Conservation (phyloP, 768 basidiomycete genomes). For the Serendipita indica region DNA sequence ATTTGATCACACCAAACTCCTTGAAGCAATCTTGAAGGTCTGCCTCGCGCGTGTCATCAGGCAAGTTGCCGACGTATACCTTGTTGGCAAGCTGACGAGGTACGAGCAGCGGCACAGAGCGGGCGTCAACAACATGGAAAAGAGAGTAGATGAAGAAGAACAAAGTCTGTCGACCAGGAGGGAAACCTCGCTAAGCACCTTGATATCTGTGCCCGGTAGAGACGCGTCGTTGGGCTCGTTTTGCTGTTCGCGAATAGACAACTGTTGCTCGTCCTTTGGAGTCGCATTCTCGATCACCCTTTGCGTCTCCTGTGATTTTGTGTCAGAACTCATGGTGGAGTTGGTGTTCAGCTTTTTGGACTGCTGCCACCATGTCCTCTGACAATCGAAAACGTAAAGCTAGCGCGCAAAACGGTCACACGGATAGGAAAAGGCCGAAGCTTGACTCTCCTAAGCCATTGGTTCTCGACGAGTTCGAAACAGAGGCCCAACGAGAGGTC, state of each 20-base stretch:
- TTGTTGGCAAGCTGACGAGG: constrained; percentile 78
- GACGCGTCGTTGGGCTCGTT: neutral
- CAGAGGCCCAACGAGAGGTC: constrained; percentile 83
- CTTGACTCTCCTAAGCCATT: constrained; percentile 54
- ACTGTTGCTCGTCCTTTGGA: too few relatives aligned
- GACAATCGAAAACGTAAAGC: neutral
- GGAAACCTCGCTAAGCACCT: neutral
- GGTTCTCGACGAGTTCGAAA: constrained; percentile 87
- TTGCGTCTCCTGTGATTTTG: too few relatives aligned
- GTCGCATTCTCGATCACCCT: too few relatives aligned
- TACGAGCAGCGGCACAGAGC: constrained; percentile 45
- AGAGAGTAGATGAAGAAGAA: constrained; percentile 34
- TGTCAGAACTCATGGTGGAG: neutral
- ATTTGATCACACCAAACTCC: constrained; percentile 59
- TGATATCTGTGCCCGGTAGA: neutral
- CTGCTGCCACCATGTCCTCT: neutral
- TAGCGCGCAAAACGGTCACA: neutral
- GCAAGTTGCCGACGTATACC: constrained; percentile 82
- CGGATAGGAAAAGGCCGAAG: constrained; percentile 40
- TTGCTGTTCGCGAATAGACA: too few relatives aligned
- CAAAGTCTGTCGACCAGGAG: neutral
- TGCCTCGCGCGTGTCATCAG: constrained; percentile 73
- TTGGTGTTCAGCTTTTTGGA: neutral
- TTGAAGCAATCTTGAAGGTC: constrained; percentile 74
- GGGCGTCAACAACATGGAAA: constrained; percentile 36